Conservation (phyloP, 345 rosid genomes). For the Excoecaria agallocha region DNA sequence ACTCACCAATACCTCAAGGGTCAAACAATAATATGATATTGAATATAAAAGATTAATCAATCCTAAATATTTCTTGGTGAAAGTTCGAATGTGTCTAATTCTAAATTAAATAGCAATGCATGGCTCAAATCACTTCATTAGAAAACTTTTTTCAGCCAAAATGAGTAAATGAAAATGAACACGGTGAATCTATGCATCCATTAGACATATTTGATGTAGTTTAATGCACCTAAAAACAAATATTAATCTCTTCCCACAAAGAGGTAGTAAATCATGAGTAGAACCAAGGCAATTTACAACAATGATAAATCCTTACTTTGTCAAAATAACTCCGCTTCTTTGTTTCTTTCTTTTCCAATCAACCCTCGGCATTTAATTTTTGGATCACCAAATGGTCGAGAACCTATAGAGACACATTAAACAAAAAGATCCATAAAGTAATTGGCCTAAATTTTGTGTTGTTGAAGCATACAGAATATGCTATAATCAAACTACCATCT, state of each 20-base stretch:
- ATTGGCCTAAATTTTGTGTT: neutral
- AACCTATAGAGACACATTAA: conserved; percentile 50
- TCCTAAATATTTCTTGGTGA: too few relatives aligned
- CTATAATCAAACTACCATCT: conserved; percentile 59
- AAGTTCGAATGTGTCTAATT: neutral
- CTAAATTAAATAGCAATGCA: neutral
- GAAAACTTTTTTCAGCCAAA: neutral
- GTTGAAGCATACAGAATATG: neutral
- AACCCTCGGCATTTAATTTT: conserved; percentile 98
- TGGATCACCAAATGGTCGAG: conserved; percentile 99
- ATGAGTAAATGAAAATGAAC: neutral
- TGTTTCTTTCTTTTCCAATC: conserved; percentile 96
- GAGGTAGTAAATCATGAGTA: neutral
- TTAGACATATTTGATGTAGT: neutral
- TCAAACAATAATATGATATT: neutral
- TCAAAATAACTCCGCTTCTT: conserved; percentile 87
- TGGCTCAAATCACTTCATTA: neutral
- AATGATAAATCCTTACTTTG: conserved; percentile 52
- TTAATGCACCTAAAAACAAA: neutral
- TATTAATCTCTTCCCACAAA: neutral
- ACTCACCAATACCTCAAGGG: neutral
- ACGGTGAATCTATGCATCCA: neutral
- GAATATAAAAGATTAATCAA: neutral
- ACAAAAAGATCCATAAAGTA: conserved; percentile 7
- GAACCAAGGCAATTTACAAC: too few relatives aligned